These are phyloP conservation scores for Penicillium waksmanii DNA, from an alignment of 495 filamentous ascomycete species.

Conservation along the genomic window DNA sequence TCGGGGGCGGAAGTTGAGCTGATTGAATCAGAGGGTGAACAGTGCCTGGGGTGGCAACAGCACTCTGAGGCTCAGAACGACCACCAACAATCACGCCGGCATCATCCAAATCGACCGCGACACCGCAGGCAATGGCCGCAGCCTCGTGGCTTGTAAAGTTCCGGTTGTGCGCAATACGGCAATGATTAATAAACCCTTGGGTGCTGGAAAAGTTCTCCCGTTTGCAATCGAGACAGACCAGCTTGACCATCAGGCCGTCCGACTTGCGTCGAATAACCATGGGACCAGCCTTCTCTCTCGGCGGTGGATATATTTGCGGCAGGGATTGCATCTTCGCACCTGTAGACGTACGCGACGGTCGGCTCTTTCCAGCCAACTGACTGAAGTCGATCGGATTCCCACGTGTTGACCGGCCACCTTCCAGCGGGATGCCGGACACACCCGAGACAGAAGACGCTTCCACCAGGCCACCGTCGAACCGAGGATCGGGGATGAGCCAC, in stretches of 20 bases:
- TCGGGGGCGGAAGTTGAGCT: slow-evolving; percentile 60
- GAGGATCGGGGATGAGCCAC: slow-evolving; percentile 89
- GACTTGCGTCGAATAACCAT: slow-evolving; percentile 63
- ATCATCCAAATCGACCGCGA: slow-evolving; percentile 73
- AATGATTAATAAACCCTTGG: slow-evolving; percentile 98
- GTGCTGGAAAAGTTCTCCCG: slow-evolving; percentile 90
- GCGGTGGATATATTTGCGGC: slow-evolving; percentile 69
- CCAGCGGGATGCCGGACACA: slow-evolving; percentile 37
- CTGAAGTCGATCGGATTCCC: slow-evolving; percentile 66
- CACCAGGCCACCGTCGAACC: slow-evolving; percentile 72
- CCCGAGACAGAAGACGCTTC: slow-evolving; percentile 38
- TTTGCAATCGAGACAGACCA: slow-evolving; percentile 87
- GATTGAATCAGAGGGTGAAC: slow-evolving; percentile 73
- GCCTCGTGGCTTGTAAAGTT: slow-evolving; percentile 94
- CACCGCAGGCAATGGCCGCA: slow-evolving; percentile 86
- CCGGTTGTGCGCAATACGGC: slow-evolving; percentile 88
- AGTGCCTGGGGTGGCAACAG: slow-evolving; percentile 48
- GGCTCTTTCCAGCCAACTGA: slow-evolving; percentile 59
- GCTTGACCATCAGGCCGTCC: slow-evolving; percentile 68
- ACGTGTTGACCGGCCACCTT: slow-evolving; percentile 73
- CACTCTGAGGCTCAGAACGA: slow-evolving; percentile 43
- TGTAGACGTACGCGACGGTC: slow-evolving; percentile 61
- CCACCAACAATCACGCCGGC: slow-evolving; percentile 57
- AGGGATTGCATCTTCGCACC: slow-evolving; percentile 71
- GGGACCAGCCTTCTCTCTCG: slow-evolving; percentile 67